Evolutionary conservation across 2,329 filamentous ascomycete species (phyloP).

Genomic region (Phyllachora maydis): DNA sequence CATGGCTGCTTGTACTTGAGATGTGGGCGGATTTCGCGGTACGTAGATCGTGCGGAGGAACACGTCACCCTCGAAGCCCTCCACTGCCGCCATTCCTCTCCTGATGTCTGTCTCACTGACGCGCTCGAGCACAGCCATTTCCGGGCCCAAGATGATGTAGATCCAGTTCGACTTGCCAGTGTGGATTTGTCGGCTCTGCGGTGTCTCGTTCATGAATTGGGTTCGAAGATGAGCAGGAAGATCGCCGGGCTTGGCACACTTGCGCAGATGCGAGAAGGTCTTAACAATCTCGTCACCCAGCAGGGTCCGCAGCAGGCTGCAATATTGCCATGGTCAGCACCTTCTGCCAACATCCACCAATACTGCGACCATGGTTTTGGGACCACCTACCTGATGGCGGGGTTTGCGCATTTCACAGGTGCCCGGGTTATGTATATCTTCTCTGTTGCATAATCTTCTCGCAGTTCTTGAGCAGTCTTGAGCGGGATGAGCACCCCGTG

Average conservation of each 20-base stretch:
- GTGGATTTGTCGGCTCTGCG: slow-evolving; percentile 31
- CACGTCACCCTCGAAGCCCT: slow-evolving; percentile 28
- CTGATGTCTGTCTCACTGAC: too few species aligned
- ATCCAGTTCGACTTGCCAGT: slow-evolving; percentile 39
- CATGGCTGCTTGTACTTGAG: slow-evolving; percentile 48
- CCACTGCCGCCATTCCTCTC: slow-evolving; percentile 22
- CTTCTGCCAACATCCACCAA: neutral
- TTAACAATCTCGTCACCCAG: slow-evolving; percentile 40
- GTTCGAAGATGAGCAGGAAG: slow-evolving; percentile 45
- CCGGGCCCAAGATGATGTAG: slow-evolving; percentile 33
- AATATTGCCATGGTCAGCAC: slow-evolving; percentile 2
- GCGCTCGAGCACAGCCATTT: slow-evolving; percentile 25
- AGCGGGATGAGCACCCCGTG: slow-evolving; percentile 35
- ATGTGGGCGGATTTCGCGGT: slow-evolving; percentile 54
- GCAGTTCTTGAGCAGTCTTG: slow-evolving; percentile 42
- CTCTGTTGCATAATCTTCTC: slow-evolving; percentile 34
- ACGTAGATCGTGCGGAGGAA: slow-evolving; percentile 45
- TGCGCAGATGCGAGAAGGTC: slow-evolving; percentile 50
- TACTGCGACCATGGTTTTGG: neutral
- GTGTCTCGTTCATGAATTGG: slow-evolving; percentile 36
- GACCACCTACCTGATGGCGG: slow-evolving; percentile 44
- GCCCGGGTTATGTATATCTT: slow-evolving; percentile 52
- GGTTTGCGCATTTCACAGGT: slow-evolving; percentile 50
- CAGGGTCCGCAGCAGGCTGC: slow-evolving; percentile 32
- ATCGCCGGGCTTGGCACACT: slow-evolving; percentile 52